Conservation (phyloP, 345 rosid species). For the Euphorbia lathyris region DNA sequence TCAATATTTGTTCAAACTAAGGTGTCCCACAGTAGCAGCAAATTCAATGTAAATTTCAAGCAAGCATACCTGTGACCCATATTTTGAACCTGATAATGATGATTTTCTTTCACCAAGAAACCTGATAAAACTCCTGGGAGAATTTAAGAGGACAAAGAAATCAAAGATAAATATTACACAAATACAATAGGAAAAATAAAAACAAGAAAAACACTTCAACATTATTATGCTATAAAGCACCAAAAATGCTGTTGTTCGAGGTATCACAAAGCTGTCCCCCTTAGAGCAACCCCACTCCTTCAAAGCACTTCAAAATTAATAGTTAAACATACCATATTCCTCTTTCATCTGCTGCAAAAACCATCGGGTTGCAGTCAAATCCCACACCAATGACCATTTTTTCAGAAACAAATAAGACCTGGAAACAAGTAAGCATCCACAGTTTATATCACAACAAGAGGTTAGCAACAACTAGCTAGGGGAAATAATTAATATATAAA, state of each 20-base stretch:
- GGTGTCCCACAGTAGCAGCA: neutral
- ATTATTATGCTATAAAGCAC: neutral
- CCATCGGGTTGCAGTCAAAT: conserved; percentile 90
- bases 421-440: conserved; percentile 20
- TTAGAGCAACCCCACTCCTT: neutral
- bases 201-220: neutral
- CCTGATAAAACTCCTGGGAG: conserved; percentile 70
- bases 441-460: conserved; percentile 14
- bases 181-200: neutral
- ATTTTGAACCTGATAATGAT: conserved; percentile 60
- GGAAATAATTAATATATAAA: conserved; percentile 26
- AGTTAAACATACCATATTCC: conserved; percentile 73
- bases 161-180: conserved; percentile 13
- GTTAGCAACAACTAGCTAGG: conserved; percentile 21
- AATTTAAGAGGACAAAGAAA: conserved; percentile 15
- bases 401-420: conserved; percentile 94
- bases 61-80: conserved; percentile 73
- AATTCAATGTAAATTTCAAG: neutral
- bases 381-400: conserved; percentile 92
- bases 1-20: neutral
- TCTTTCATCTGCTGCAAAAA: conserved; percentile 91
- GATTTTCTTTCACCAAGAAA: conserved; percentile 81
- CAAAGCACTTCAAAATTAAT: neutral
- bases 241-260: neutral
- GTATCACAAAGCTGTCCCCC: neutral